A percentile compares a stretch with the other conserved stretches of the same genome.
Conservation (phyloP, 2,329 filamentous ascomycete genomes). For the Pseudogymnoascus sp. region DNA sequence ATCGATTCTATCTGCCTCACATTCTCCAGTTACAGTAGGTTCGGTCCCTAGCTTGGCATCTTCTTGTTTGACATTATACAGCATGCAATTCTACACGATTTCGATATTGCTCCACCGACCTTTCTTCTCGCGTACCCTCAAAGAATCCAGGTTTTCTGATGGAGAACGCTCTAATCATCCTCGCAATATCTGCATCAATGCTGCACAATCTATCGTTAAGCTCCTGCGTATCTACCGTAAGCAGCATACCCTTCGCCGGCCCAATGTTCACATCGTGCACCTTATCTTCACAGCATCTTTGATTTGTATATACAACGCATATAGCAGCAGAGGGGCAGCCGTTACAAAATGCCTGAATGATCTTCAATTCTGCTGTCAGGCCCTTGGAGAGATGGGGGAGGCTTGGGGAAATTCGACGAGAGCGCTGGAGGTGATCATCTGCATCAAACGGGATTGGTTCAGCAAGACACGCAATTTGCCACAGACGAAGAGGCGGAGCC, state of each 20-base stretch:
- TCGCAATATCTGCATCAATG: constrained; percentile 8
- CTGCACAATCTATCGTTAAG: constrained; percentile 9
- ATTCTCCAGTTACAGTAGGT: constrained; percentile 11
- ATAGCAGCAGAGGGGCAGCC: constrained; percentile 6
- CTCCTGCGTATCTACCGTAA: constrained; percentile 10
- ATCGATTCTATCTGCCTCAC: constrained; percentile 11
- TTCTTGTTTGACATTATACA: constrained; percentile 2
- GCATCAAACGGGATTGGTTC: constrained; percentile 12
- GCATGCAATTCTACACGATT: constrained; percentile 11
- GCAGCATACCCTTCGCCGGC: constrained; percentile 10
- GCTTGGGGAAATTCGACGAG: constrained; percentile 9
- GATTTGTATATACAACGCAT: constrained; percentile 11
- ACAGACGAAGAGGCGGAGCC: constrained; percentile 7
- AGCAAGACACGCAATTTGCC: constrained; percentile 8
- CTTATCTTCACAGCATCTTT: constrained; percentile 12
- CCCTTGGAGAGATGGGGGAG: constrained; percentile 11
- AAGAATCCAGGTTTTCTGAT: not conserved
- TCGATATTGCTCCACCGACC: constrained; percentile 11
- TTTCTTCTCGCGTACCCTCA: constrained; percentile 8
- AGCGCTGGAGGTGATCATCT: constrained; percentile 11
- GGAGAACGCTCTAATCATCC: constrained; percentile 2
- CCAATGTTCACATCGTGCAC: constrained; percentile 11
- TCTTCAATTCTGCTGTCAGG: constrained; percentile 12
- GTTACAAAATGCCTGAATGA: constrained; percentile 6
- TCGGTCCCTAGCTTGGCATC: not conserved